Percentiles rank a stretch among this genome's conserved stretches.
These are phyloP conservation scores for Magnolia officinalis DNA, from an alignment of 164 flowering plant genomes.

Conservation along the genomic window DNA sequence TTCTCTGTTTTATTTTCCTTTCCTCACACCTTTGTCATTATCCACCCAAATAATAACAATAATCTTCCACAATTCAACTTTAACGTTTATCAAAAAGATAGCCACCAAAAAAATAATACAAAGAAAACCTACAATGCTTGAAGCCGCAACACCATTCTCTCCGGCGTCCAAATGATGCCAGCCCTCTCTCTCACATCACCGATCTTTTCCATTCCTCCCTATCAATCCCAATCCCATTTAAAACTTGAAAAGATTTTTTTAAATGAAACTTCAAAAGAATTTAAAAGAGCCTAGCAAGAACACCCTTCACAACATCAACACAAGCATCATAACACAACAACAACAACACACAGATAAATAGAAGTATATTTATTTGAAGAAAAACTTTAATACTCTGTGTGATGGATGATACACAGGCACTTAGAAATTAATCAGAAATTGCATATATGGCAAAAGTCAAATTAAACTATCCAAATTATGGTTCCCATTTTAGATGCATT, in stretches of 20 bases:
- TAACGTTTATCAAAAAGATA: too few species aligned
- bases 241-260: background rate
- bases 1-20: background rate
- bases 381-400: too few species aligned
- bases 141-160: conserved; percentile 21
- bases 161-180: conserved; percentile 30
- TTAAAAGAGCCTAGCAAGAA: background rate
- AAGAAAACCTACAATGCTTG: conserved; percentile 32
- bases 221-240: conserved; percentile 41
- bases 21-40: background rate
- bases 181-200: conserved; percentile 35
- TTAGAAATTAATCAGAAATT: too few species aligned
- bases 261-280: background rate
- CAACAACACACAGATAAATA: too few species aligned
- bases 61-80: background rate
- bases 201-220: conserved; percentile 54
- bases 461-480: too few species aligned
- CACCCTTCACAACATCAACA: background rate
- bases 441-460: too few species aligned
- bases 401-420: too few species aligned
- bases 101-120: background rate
- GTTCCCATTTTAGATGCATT: too few species aligned
- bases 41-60: background rate
- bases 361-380: too few species aligned
- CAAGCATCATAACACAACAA: background rate